These are phyloP conservation scores for Phanerochaete sordida DNA, from an alignment of 768 basidiomycete genomes.

Conservation along the genomic window DNA sequence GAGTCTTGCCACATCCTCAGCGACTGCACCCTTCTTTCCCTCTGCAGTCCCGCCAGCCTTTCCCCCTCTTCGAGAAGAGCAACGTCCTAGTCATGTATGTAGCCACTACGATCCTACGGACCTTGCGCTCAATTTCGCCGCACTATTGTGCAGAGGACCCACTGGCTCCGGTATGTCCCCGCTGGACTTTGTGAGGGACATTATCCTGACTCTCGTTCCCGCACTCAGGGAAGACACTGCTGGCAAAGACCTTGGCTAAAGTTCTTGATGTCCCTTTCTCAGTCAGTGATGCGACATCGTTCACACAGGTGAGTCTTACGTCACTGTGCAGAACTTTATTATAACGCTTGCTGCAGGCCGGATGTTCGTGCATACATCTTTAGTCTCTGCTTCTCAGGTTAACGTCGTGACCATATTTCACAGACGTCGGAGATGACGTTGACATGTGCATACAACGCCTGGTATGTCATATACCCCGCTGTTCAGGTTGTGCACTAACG, in stretches of 20 bases:
- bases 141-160: constrained; percentile 54
- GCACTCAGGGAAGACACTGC: constrained; percentile 74
- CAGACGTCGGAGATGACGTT: constrained; percentile 96
- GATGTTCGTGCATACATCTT: constrained; percentile 47
- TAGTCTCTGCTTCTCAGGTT: background rate
- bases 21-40: constrained; percentile 27
- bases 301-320: constrained; percentile 67
- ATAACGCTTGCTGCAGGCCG: constrained; percentile 44
- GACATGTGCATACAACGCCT: constrained; percentile 87
- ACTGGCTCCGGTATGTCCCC: constrained; percentile 69
- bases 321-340: background rate
- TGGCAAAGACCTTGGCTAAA: constrained; percentile 88
- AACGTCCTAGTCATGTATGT: constrained; percentile 89
- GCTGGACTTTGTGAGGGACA: background rate
- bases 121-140: no score
- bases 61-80: constrained; percentile 85
- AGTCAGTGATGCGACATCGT: constrained; percentile 87
- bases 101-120: constrained; percentile 1
- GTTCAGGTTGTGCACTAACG: no score
- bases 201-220: background rate
- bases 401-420: background rate
- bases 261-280: constrained; percentile 95
- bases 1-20: constrained; percentile 57
- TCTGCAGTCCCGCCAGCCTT: constrained; percentile 38
- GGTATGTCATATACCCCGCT: no score